Conservation (phyloP, 495 filamentous ascomycete species). For the Xylona heveae region DNA sequence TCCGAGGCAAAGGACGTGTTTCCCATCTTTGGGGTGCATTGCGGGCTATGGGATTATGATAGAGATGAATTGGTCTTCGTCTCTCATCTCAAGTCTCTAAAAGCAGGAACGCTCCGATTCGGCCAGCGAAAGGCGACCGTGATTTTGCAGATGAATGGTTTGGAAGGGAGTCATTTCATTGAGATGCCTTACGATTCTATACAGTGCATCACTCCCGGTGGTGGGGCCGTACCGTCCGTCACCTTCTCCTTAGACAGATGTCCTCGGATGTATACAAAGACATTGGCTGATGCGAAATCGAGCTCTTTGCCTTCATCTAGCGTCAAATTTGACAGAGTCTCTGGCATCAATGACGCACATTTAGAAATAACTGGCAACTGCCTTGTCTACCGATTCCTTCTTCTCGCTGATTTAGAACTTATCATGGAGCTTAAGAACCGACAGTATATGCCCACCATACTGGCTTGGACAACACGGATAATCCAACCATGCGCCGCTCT, state of each 20-base stretch:
- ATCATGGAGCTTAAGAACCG: constrained; percentile 7
- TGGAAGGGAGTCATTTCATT: constrained; percentile 5
- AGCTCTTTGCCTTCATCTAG: constrained; percentile 4
- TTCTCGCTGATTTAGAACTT: constrained; percentile 5
- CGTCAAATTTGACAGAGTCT: constrained; percentile 5
- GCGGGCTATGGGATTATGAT: constrained; percentile 27
- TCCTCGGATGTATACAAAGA: constrained; percentile 11
- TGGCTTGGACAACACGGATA: constrained; percentile 8
- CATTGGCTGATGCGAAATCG: constrained; percentile 3
- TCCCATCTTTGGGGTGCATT: constrained; percentile 15
- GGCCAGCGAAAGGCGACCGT: constrained; percentile 12
- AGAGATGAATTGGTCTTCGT: constrained; percentile 20
- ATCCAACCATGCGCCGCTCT: constrained; percentile 4
- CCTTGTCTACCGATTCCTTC: constrained; percentile 11
- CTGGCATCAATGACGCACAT: constrained; percentile 8
- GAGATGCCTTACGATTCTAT: constrained; percentile 19
- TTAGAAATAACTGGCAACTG: constrained; percentile 8
- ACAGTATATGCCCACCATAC: constrained; percentile 8
- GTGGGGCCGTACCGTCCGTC: constrained; percentile 11
- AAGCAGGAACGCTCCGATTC: constrained; percentile 21
- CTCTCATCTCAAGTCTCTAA: constrained; percentile 18
- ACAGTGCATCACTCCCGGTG: constrained; percentile 15
- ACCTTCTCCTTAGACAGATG: constrained; percentile 14
- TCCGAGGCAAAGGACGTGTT: constrained; percentile 10
- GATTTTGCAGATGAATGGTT: constrained; percentile 8